A percentile compares a stretch with the other conserved stretches of the same genome.
Conservation (phyloP, 1,139 yeast species). For the Hyphopichia pseudoburtonii region DNA sequence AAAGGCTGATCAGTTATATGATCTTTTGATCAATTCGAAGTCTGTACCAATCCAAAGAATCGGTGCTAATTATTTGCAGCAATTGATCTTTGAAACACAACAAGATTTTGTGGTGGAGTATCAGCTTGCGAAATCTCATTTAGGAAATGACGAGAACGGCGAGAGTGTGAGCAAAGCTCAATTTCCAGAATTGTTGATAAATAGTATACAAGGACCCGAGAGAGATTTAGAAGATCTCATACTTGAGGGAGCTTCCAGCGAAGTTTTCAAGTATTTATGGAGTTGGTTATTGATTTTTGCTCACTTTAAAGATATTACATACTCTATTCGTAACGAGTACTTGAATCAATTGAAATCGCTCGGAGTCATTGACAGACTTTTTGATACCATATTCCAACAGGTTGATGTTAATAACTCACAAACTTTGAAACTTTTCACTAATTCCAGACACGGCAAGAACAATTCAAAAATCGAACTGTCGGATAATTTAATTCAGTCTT, state of each 20-base stretch:
- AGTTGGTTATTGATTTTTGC: slow-evolving; percentile 66
- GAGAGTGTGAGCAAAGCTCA: slow-evolving; percentile 20
- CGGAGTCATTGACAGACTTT: slow-evolving; percentile 45
- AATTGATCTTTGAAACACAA: slow-evolving; percentile 39
- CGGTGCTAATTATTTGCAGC: slow-evolving; percentile 34
- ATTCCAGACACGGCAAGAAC: slow-evolving; percentile 7
- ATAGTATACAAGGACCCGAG: slow-evolving; percentile 14
- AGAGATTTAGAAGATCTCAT: slow-evolving; percentile 27
- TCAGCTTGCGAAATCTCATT: slow-evolving; percentile 44
- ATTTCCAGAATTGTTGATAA: slow-evolving; percentile 36
- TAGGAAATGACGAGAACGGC: slow-evolving; percentile 15
- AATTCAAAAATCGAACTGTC: slow-evolving; percentile 10
- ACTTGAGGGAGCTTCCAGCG: slow-evolving; percentile 32
- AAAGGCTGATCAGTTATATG: slow-evolving; percentile 18
- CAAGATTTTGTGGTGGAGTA: slow-evolving; percentile 62
- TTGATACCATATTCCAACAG: slow-evolving; percentile 52
- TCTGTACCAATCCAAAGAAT: slow-evolving; percentile 34
- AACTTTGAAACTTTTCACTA: slow-evolving; percentile 27
- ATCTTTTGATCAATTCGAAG: slow-evolving; percentile 20
- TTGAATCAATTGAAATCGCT: slow-evolving; percentile 54
- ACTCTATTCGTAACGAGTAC: slow-evolving; percentile 61
- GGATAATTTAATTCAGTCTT: slow-evolving; percentile 18
- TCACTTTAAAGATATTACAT: slow-evolving; percentile 67
- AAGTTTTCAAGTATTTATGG: slow-evolving; percentile 55
- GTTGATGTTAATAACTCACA: slow-evolving; percentile 40